Percentiles rank a stretch among this genome's conserved stretches.
These are phyloP conservation scores for Curvularia verruculosa DNA, from an alignment of 2,329 filamentous ascomycete genomes.

Conservation along the genomic window DNA sequence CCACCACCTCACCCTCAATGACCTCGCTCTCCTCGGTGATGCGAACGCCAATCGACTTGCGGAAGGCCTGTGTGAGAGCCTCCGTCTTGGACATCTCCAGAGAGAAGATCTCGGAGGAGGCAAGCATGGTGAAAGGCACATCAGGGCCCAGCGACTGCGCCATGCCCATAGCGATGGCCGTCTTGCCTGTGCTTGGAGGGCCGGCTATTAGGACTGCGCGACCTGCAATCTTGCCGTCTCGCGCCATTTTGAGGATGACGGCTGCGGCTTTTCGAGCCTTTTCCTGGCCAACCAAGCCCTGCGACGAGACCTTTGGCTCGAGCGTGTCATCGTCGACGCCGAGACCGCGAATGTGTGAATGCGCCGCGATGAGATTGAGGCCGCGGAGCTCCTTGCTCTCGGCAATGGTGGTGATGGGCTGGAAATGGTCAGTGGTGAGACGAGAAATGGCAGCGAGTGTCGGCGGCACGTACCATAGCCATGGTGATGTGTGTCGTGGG, in stretches of 20 bases:
- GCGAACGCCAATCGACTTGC: slow-evolving; percentile 95
- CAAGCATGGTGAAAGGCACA: slow-evolving; percentile 94
- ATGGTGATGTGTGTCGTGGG: slow-evolving; percentile 29
- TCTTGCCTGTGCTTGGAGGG: slow-evolving; percentile 96
- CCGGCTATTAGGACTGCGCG: slow-evolving; percentile 93
- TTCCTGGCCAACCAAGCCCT: slow-evolving; percentile 93
- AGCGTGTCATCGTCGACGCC: slow-evolving; percentile 91
- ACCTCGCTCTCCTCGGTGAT: slow-evolving; percentile 99
- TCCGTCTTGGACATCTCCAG: slow-evolving; percentile 99
- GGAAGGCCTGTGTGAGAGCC: slow-evolving; percentile 96
- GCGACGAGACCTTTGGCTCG: slow-evolving; percentile 82
- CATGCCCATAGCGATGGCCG: slow-evolving; percentile 98
- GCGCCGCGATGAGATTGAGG: slow-evolving; percentile 95
- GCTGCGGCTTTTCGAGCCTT: slow-evolving; percentile 96
- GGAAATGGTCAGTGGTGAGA: slow-evolving; percentile 20
- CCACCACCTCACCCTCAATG: slow-evolving; percentile 98
- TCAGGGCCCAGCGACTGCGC: slow-evolving; percentile 92
- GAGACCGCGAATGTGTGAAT: slow-evolving; percentile 96
- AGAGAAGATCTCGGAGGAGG: slow-evolving; percentile 96
- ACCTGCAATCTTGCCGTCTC: slow-evolving; percentile 97
- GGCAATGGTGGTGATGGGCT: slow-evolving; percentile 77
- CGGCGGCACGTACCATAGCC: slow-evolving; percentile 38
- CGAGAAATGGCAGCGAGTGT: not conserved
- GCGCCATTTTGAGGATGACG: slow-evolving; percentile 97
- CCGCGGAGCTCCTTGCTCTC: slow-evolving; percentile 96